Percentiles rank a stretch among this genome's conserved stretches.
Evolutionary conservation across 1,139 yeast genomes (phyloP).

Genomic region (Wickerhamomyces sp.): DNA sequence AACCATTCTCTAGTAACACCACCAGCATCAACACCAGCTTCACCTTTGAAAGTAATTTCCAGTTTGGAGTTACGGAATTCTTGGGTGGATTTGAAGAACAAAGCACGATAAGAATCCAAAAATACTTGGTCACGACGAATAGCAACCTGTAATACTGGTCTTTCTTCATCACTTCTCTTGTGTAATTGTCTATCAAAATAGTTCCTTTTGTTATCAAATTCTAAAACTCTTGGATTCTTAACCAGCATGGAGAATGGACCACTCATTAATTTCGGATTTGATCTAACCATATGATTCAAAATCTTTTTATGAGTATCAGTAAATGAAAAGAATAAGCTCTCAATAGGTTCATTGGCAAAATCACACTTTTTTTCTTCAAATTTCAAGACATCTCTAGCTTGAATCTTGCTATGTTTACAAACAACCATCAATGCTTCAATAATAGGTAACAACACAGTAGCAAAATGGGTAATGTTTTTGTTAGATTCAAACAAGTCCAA

Average conservation of each 20-base stretch:
- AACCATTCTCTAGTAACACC: conserved; percentile 98
- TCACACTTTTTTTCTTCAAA: conserved; percentile 59
- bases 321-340: conserved; percentile 75
- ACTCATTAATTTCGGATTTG: conserved; percentile 90
- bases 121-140: conserved; percentile 90
- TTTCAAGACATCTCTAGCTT: conserved; percentile 52
- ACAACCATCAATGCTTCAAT: conserved; percentile 95
- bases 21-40: conserved; percentile 97
- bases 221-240: conserved; percentile 83
- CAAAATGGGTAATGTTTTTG: conserved; percentile 51
- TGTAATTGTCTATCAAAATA: conserved; percentile 77
- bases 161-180: conserved; percentile 34
- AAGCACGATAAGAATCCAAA: conserved; percentile 79
- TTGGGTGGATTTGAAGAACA: conserved; percentile 75
- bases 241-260: conserved; percentile 94
- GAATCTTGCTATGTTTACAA: conserved; percentile 76
- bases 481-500: conserved; percentile 54
- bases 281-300: conserved; percentile 86
- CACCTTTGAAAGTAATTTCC: conserved; percentile 83
- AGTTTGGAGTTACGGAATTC: conserved; percentile 72
- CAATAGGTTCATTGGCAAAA: conserved; percentile 72
- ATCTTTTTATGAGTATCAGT: conserved; percentile 89
- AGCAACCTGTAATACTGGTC: conserved; percentile 51
- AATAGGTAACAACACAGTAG: conserved; percentile 78
- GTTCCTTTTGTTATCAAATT: conserved; percentile 89